phyloP scores from a whole-genome alignment of 2,329 filamentous ascomycete species.

The Hypoxylon sp. region DNA sequence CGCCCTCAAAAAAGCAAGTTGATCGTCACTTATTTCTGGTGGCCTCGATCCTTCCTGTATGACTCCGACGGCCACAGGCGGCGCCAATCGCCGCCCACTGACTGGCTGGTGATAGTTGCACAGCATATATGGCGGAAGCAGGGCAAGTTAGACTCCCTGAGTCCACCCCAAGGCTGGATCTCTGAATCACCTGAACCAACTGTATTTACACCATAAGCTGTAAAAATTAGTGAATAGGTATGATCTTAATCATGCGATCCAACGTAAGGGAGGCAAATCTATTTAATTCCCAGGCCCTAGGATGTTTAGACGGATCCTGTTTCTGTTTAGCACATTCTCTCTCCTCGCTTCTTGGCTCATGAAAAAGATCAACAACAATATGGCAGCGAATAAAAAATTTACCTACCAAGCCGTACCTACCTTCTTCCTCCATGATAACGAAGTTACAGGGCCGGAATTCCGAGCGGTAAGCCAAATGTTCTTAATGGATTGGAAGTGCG shows the following conservation, averaged over 20 bases:
- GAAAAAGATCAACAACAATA: slow-evolving; percentile 8
- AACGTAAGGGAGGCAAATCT: neutral
- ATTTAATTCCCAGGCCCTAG: slow-evolving; percentile 1
- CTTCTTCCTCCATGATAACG: slow-evolving; percentile 33
- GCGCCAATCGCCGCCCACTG: too few relatives aligned
- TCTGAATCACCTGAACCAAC: slow-evolving; percentile 1
- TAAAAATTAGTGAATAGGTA: slow-evolving; percentile 1
- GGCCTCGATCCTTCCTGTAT: slow-evolving; percentile 27
- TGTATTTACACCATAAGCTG: too few relatives aligned
- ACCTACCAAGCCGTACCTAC: slow-evolving; percentile 26
- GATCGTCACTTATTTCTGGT: slow-evolving; percentile 19
- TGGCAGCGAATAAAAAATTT: slow-evolving; percentile 2
- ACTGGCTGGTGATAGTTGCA: too few relatives aligned
- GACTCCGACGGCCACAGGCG: slow-evolving; percentile 12
- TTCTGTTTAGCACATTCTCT: slow-evolving; percentile 2
- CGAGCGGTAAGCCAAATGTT: slow-evolving; percentile 29
- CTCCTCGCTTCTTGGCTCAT: slow-evolving; percentile 3
- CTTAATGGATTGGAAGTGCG: neutral
- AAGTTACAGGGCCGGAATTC: slow-evolving; percentile 25
- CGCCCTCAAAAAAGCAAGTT: slow-evolving; percentile 18
- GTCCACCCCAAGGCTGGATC: neutral
- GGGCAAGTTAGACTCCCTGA: too few relatives aligned
- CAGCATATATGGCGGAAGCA: too few relatives aligned
- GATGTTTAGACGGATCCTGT: slow-evolving; percentile 8
- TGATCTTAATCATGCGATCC: neutral